phyloP scores from a whole-genome alignment of 1,284 basidiomycete genomes.

The Sanghuangporus weigelae region DNA sequence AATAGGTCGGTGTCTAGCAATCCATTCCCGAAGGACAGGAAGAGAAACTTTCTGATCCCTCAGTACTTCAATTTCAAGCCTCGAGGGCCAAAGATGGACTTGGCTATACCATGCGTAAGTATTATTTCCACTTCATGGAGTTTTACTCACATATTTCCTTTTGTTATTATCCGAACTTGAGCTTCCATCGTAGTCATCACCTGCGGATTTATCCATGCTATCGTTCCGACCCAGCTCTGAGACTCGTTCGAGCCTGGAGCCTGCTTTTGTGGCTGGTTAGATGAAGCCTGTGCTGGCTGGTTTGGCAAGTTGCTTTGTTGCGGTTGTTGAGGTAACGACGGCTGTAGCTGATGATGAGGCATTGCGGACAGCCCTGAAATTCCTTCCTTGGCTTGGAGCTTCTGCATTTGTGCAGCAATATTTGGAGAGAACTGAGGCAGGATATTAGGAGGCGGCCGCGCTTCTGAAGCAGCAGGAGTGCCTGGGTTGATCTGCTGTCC shows the following conservation, averaged over 20 bases:
- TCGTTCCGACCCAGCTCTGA: conserved; percentile 44
- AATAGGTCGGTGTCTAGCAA: conserved; percentile 30
- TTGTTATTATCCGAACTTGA: conserved; percentile 27
- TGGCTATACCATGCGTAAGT: conserved; percentile 32
- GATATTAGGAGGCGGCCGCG: conserved; percentile 1
- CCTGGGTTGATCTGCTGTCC: conserved; percentile 4
- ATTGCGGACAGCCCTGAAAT: conserved; percentile 14
- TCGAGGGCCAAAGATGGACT: conserved; percentile 48
- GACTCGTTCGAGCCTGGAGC: background rate
- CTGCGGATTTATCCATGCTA: conserved; percentile 36
- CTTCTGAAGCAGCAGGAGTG: conserved; percentile 18
- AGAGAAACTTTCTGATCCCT: conserved; percentile 37
- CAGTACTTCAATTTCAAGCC: conserved; percentile 39
- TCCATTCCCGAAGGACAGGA: conserved; percentile 44
- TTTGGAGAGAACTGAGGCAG: conserved; percentile 20
- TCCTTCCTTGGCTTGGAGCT: conserved; percentile 40
- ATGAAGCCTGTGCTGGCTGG: conserved; percentile 6
- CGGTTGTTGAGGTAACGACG: conserved; percentile 3
- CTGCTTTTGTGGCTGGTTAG: background rate
- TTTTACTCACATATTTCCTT: conserved; percentile 28
- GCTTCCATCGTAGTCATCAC: conserved; percentile 26
- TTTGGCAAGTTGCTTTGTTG: conserved; percentile 12
- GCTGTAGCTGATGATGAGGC: background rate
- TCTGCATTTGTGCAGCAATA: conserved; percentile 45
- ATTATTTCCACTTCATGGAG: background rate